Base-by-base conservation (phyloP, 1,284 basidiomycete genomes). In the Sanghuangporus sanghuang region DNA sequence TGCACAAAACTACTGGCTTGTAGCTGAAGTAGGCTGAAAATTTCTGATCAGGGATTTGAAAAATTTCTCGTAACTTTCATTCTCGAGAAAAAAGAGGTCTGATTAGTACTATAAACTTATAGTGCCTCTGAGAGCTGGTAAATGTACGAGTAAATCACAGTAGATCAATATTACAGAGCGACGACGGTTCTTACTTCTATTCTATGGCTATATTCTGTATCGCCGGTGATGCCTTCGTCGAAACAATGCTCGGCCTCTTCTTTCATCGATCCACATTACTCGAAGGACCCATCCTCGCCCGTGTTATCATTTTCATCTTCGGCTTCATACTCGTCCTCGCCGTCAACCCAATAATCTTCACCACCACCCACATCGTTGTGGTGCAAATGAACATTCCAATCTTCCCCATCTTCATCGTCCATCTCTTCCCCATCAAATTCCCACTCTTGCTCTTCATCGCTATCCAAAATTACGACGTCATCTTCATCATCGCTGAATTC, bases 331-430 rank as follows among this genome's bases (percentile, higher is more conserved):
- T 69, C 69, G 32, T 65, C 62, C 3, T 62, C 62, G 23, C 64
- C 66, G 14, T 62, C 63, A 42, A 67, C 66, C 23, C 60, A 59
- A 46, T 48, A 62, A 12, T 63, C 66, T 40, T 68, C 66, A 39
- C 67, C 67, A 3, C 66, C 70, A 11, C 62, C 64, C 27, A 32
- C 27, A 23, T 64, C 21, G 38, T 68, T 66, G 36, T 61, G 66
- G 36, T 32, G 27, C 27, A 32, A 4, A 32, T 32, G 27, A 32
- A 66, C 69, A 5, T 74, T 72, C 12, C 69, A 69, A 11, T 68
- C 69, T 18, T 72, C 73, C 38, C 76, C 74, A 46, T 73, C 71
- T 9, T 74, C 71, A 27, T 77, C 74, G 46, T 23, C 42, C 11
- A 27, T 39, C 36, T 48, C 46, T 6, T 58, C 46, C 35, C 21